A percentile compares a stretch with the other conserved stretches of the same genome.
phyloP scores from a whole-genome alignment of 225 moss, liverwort and hornwort genomes.

The Antitrichia curtipendula region DNA sequence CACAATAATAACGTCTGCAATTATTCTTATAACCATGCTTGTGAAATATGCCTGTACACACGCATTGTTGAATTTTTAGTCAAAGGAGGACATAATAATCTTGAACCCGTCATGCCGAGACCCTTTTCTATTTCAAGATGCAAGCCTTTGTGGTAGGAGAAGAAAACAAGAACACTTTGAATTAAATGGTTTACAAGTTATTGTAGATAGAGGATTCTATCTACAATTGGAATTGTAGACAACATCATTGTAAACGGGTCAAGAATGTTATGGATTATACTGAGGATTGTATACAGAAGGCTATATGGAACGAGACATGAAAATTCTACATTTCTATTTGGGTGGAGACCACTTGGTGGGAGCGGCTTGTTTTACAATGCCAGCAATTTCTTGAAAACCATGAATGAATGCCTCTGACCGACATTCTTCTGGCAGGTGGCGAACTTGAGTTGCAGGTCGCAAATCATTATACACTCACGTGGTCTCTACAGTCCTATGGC shows the following conservation, averaged over 20 bases:
- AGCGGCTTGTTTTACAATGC: background rate
- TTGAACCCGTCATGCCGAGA: background rate
- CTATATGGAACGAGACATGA: no score
- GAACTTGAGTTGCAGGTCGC: background rate
- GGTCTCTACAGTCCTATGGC: background rate
- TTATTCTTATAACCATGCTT: background rate
- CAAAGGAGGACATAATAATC: background rate
- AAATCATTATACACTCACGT: background rate
- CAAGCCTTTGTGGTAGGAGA: background rate
- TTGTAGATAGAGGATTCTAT: background rate
- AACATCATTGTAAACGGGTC: background rate
- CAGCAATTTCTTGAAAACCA: background rate
- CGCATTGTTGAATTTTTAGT: background rate
- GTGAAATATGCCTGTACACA: background rate
- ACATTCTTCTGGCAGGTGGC: background rate
- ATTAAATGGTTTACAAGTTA: background rate
- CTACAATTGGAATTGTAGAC: background rate
- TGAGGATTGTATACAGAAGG: background rate
- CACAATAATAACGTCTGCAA: background rate
- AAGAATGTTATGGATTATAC: background rate
- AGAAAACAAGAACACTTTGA: background rate
- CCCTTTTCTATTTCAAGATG: background rate
- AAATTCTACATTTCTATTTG: background rate
- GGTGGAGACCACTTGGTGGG: background rate
- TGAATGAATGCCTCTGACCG: background rate